A percentile compares a stretch with the other conserved stretches of the same genome.
Conservation (phyloP, 352 stramenopile genomes). For the Globisporangium rhizosaccharum region DNA sequence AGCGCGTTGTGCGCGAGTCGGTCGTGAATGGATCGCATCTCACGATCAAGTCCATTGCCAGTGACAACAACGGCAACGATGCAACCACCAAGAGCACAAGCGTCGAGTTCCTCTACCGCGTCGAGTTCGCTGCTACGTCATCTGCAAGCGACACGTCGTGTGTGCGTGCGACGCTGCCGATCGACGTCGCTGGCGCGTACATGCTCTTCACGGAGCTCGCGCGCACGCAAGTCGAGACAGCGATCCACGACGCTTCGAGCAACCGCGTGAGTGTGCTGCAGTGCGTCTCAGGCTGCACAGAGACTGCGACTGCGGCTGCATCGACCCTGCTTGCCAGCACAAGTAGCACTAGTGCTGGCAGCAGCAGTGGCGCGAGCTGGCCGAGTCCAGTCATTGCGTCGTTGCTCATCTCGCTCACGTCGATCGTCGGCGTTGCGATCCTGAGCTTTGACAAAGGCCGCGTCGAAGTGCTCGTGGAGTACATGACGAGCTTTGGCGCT, state of each 20-base stretch:
- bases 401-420: conserved; percentile 18
- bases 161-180: conserved; percentile 2
- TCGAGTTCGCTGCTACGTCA: not conserved
- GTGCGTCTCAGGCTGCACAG: conserved; percentile 7
- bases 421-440: conserved; percentile 14
- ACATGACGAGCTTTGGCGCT: conserved; percentile 18
- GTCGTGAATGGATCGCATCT: not conserved
- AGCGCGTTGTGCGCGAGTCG: conserved; percentile 4
- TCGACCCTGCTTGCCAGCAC: not conserved
- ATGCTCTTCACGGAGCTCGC: conserved; percentile 8
- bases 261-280: not conserved
- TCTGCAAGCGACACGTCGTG: not conserved
- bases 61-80: not conserved
- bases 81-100: not conserved
- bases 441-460: conserved; percentile 14
- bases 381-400: conserved; percentile 12
- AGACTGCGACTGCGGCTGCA: not conserved
- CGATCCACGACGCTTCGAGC: not conserved
- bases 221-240: not conserved
- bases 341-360: not conserved
- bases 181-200: not conserved
- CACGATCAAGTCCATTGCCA: not conserved
- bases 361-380: conserved; percentile 3
- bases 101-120: conserved; percentile 6
- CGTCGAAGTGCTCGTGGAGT: conserved; percentile 15